Conservation (phyloP, 108 stramenopile genomes). For the Pseudonitzschia pungens region DNA sequence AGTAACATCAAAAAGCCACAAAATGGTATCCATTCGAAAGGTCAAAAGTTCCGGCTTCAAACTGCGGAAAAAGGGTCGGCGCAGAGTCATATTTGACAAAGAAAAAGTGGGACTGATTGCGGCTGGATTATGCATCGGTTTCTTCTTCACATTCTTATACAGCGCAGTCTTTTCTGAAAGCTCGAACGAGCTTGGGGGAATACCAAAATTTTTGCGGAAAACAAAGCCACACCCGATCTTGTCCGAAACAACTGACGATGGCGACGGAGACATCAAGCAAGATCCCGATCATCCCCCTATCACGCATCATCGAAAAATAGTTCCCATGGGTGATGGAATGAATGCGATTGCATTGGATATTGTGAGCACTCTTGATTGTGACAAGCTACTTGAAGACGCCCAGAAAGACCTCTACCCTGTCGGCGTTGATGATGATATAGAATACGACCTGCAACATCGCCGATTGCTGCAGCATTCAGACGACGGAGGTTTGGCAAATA, state of each 20-base stretch:
- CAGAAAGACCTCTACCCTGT: background rate
- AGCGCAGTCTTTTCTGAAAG: background rate
- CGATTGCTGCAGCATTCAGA: conserved; percentile 34
- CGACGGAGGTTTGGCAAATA: conserved; percentile 24
- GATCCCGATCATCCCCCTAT: background rate
- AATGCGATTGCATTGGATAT: conserved; percentile 79
- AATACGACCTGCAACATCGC: conserved; percentile 10
- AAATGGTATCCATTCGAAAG: conserved; percentile 43
- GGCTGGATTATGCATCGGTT: conserved; percentile 25
- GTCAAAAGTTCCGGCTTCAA: conserved; percentile 28
- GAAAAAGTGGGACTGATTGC: conserved; percentile 34
- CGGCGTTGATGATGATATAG: background rate
- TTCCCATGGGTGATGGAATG: conserved; percentile 20
- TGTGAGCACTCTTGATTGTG: conserved; percentile 51
- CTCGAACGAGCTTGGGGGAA: background rate
- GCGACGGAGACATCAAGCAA: background rate
- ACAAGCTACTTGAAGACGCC: conserved; percentile 18
- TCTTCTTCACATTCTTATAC: conserved; percentile 19
- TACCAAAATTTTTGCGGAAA: conserved; percentile 14
- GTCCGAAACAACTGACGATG: conserved; percentile 11
- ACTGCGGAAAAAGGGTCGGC: conserved; percentile 15
- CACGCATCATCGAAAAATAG: background rate
- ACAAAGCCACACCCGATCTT: conserved; percentile 7
- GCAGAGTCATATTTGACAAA: conserved; percentile 17
- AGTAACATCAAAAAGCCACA: background rate